A percentile compares a stretch with the other conserved stretches of the same genome.
Conservation (phyloP, 305 asterid species). For the Solanum hybrid region DNA sequence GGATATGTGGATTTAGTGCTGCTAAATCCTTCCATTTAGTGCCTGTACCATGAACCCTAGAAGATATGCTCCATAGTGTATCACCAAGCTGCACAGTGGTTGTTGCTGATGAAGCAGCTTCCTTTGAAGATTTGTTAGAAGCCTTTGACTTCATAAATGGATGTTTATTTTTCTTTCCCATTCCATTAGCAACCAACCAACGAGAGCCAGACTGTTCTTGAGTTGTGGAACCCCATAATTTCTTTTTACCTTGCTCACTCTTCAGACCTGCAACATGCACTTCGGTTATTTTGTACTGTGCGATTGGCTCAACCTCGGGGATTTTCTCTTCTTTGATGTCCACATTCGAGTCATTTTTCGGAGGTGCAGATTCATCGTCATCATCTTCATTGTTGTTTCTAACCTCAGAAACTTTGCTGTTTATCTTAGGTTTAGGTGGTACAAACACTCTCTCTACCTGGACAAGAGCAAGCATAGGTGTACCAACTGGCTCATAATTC, state of each 20-base stretch:
- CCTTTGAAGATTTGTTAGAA: constrained; percentile 23
- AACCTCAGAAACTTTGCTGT: constrained; percentile 42
- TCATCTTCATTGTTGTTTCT: constrained; percentile 25
- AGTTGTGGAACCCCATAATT: constrained; percentile 71
- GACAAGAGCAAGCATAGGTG: constrained; percentile 93
- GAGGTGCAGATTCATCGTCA: constrained; percentile 20
- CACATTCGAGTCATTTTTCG: constrained; percentile 17
- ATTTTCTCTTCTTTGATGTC: constrained; percentile 35
- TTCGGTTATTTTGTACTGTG: constrained; percentile 74
- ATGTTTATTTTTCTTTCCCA: constrained; percentile 96
- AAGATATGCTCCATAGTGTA: constrained; percentile 78
- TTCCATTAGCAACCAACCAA: constrained; percentile 94
- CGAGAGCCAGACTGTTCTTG: constrained; percentile 92
- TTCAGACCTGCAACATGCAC: constrained; percentile 82
- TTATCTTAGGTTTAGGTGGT: constrained; percentile 80
- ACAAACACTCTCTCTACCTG: constrained; percentile 87
- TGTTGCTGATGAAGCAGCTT: constrained; percentile 26
- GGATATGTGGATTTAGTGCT: constrained; percentile 40
- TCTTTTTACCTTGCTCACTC: constrained; percentile 56
- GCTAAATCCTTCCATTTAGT: constrained; percentile 46
- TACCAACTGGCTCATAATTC: constrained; percentile 80
- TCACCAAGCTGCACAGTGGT: constrained; percentile 52
- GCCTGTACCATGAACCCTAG: constrained; percentile 53
- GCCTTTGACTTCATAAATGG: constrained; percentile 65
- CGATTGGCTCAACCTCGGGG: constrained; percentile 38